These are phyloP conservation scores for Aspergillus ostianus DNA, from an alignment of 495 filamentous ascomycete genomes.

Conservation along the genomic window DNA sequence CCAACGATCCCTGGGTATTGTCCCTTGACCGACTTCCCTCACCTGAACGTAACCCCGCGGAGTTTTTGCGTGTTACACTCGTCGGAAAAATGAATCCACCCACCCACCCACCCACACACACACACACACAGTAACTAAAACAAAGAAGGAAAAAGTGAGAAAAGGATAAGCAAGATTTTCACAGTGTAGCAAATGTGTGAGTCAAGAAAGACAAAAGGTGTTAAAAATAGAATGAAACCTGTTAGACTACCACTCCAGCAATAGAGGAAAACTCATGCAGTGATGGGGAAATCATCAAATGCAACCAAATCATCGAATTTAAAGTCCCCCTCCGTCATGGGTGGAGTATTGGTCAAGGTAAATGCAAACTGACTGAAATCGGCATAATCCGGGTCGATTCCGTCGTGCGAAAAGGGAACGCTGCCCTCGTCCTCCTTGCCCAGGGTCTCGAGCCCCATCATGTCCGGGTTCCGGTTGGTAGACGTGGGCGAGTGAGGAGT, in stretches of 20 bases:
- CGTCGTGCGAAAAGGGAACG: conserved; percentile 29
- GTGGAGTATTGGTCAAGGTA: conserved; percentile 28
- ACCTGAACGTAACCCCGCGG: background rate
- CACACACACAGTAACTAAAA: conserved; percentile 5
- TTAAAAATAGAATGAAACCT: background rate
- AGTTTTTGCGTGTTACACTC: background rate
- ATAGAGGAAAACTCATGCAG: conserved; percentile 22
- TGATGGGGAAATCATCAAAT: conserved; percentile 35
- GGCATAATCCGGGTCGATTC: conserved; percentile 29
- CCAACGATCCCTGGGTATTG: conserved; percentile 7
- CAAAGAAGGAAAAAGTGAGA: conserved; percentile 6
- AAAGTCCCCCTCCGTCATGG: conserved; percentile 27
- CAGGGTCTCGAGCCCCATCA: conserved; percentile 3
- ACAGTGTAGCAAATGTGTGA: background rate
- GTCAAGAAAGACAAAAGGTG: background rate
- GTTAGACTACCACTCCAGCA: background rate
- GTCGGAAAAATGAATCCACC: background rate
- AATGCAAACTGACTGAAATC: conserved; percentile 30
- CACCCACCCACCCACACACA: background rate
- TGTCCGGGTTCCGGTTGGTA: conserved; percentile 5
- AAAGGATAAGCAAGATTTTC: conserved; percentile 8
- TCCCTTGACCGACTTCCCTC: conserved; percentile 1
- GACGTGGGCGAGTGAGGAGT: conserved; percentile 37
- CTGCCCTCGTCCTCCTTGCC: conserved; percentile 16
- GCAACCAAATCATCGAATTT: conserved; percentile 37